Conservation (phyloP, 2,329 filamentous ascomycete genomes). For the Pseudogymnoascus sp. region DNA sequence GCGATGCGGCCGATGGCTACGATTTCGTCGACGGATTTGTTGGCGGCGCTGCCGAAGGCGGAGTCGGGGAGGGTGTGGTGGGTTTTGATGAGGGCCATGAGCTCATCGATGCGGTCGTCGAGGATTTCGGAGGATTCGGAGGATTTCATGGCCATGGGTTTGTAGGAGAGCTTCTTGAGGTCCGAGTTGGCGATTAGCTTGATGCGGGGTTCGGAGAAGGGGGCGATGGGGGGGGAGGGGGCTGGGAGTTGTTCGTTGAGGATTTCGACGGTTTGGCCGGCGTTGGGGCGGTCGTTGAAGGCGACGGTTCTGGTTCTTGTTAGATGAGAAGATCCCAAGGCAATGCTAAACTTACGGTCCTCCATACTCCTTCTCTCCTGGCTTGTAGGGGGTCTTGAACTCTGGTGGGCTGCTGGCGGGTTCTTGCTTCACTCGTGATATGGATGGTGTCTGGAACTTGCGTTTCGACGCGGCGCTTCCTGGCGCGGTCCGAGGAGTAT, state of each 20-base stretch:
- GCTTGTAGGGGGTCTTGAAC: constrained; percentile 34
- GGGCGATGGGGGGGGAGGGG: constrained; percentile 62
- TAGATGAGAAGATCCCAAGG: not conserved
- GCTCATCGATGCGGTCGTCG: constrained; percentile 92
- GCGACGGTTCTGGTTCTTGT: constrained; percentile 41
- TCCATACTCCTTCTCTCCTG: constrained; percentile 18
- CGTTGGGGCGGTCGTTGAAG: constrained; percentile 70
- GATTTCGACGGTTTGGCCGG: constrained; percentile 75
- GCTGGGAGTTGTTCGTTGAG: constrained; percentile 68
- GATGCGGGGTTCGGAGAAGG: constrained; percentile 68
- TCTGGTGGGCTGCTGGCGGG: constrained; percentile 39
- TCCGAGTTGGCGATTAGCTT: constrained; percentile 82
- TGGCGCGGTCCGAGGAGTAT: constrained; percentile 40
- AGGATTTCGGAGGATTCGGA: constrained; percentile 88
- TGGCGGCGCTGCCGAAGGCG: constrained; percentile 80
- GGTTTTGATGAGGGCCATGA: constrained; percentile 64
- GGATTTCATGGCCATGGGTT: constrained; percentile 88
- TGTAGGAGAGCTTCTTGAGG: constrained; percentile 83
- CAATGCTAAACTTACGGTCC: constrained; percentile 18
- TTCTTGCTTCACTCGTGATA: constrained; percentile 40
- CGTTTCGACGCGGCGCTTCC: constrained; percentile 22
- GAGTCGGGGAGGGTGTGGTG: constrained; percentile 70
- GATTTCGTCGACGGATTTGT: constrained; percentile 76
- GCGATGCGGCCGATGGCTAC: constrained; percentile 88
- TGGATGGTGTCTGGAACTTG: constrained; percentile 40